These are phyloP conservation scores for Coemansia sp. DNA, from an alignment of 192 early-diverging fungal genomes.

Conservation along the genomic window DNA sequence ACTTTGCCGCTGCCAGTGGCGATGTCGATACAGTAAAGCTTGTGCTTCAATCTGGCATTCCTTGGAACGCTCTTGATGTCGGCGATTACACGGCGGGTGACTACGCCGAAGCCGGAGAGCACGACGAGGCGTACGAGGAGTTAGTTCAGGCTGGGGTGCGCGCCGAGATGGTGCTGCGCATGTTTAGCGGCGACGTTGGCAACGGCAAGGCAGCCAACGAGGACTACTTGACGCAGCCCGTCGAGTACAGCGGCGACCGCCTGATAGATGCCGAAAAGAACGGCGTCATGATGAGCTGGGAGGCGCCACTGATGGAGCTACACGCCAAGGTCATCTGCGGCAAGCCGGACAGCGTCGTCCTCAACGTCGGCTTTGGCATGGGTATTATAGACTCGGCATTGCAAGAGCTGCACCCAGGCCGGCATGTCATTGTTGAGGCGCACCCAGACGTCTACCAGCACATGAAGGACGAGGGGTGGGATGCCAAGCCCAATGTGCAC, in stretches of 20 bases:
- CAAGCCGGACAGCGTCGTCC: conserved; percentile 28
- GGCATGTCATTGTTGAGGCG: conserved; percentile 95
- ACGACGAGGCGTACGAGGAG: conserved; percentile 70
- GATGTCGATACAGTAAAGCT: conserved; percentile 63
- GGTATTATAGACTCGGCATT: conserved; percentile 88
- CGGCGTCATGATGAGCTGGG: conserved; percentile 99
- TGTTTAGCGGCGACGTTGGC: conserved; percentile 43
- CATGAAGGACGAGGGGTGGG: conserved; percentile 86
- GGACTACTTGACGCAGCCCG: conserved; percentile 75
- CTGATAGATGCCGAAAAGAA: conserved; percentile 87
- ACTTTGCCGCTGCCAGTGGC: conserved; percentile 72
- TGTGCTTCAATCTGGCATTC: conserved; percentile 67
- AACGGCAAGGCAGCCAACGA: conserved; percentile 67
- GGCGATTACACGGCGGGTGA: conserved; percentile 83
- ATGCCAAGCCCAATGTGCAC: conserved; percentile 78
- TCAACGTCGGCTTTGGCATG: conserved; percentile 79
- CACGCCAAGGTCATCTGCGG: conserved; percentile 81
- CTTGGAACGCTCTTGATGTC: conserved; percentile 84
- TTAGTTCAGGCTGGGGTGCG: conserved; percentile 87
- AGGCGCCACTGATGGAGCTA: conserved; percentile 86
- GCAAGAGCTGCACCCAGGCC: conserved; percentile 69
- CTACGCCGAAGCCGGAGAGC: conserved; percentile 71
- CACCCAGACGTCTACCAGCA: conserved; percentile 94
- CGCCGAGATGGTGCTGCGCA: conserved; percentile 77
- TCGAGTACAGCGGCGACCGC: conserved; percentile 80